Base-by-base conservation (phyloP, 805 yeast genomes). In the Komagataella phaffii region DNA sequence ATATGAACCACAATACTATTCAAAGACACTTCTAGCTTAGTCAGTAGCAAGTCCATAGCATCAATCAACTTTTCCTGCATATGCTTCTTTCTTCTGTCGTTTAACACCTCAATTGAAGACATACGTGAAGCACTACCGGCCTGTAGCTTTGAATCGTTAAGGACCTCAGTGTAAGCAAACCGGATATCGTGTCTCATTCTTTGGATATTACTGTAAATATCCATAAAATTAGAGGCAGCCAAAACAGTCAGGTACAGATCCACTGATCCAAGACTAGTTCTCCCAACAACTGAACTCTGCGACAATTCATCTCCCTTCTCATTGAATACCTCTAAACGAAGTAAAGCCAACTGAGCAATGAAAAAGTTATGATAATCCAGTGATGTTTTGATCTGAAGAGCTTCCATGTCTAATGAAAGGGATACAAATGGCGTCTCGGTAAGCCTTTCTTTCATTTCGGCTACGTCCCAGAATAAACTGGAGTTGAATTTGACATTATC, bases 281-380 rank as follows among this genome's bases (percentile, higher is more conserved):
- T 64, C 0, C 80, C 84, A 53, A 71, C 75, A 5, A 90, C 65
- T 50, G 79, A 77, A 57, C 80, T 77, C 58, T 84, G 87, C 5
- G 23, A 7, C 7, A 5, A 18, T 44, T 19, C 23, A 19, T 44
- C 46, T 5, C 23, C 23, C 10, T 44, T 44, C 18, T 44, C 23
- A 62, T 91, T 93, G 62, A 75, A 82, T 17, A 88, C 69, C 23
- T 79, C 79, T 14, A 84, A 64, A 10, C 73, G 67, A 23, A 80
- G 67, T 1, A 68, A 66, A 6, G 70, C 64, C 18, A 84, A 63
- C 14, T 73, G 72, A 2, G 81, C 77, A 48, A 91, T 76, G 40
- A 87, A 75, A 63, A 93, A 89, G 17, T 87, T 79, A 61, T 91
- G 96, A 62, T 81, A 88, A 62, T 93, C 98, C 58, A 91, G 80